Conservation (phyloP, 2,329 filamentous ascomycete species). For the Capronia epimyces region DNA sequence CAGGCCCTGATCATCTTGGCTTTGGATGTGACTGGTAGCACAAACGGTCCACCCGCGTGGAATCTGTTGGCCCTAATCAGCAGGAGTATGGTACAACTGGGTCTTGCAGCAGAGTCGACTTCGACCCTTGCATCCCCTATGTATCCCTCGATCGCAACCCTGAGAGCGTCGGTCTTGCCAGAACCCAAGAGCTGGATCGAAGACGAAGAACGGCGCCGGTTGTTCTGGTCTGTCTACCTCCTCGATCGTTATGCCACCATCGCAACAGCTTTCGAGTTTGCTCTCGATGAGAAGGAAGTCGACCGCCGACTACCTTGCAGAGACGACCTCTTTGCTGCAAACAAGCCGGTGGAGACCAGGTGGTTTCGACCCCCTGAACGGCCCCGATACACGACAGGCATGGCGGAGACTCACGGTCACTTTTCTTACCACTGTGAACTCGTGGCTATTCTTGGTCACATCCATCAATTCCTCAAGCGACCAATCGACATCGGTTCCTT, state of each 20-base stretch:
- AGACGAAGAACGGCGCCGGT: slow-evolving; percentile 73
- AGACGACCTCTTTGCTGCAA: slow-evolving; percentile 78
- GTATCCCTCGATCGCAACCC: slow-evolving; percentile 81
- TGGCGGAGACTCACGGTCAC: slow-evolving; percentile 74
- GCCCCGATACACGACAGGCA: slow-evolving; percentile 59
- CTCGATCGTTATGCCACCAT: slow-evolving; percentile 87
- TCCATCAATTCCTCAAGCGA: slow-evolving; percentile 82
- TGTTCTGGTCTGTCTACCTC: slow-evolving; percentile 94
- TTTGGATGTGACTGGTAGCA: slow-evolving; percentile 75
- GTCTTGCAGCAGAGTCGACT: slow-evolving; percentile 74
- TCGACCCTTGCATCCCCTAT: slow-evolving; percentile 72
- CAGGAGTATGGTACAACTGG: slow-evolving; percentile 80
- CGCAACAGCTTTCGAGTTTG: slow-evolving; percentile 87
- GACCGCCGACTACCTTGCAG: slow-evolving; percentile 81
- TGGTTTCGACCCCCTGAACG: slow-evolving; percentile 63
- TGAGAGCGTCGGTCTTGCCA: slow-evolving; percentile 76
- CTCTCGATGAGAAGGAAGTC: slow-evolving; percentile 81
- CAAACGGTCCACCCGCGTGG: slow-evolving; percentile 88
- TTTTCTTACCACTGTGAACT: slow-evolving; percentile 91
- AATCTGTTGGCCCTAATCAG: slow-evolving; percentile 86
- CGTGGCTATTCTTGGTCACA: slow-evolving; percentile 75
- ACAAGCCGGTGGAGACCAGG: slow-evolving; percentile 74
- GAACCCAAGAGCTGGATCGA: slow-evolving; percentile 82
- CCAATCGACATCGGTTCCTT: slow-evolving; percentile 82
- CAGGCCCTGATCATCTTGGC: slow-evolving; percentile 84